Percentiles rank a stretch among this genome's conserved stretches.
Evolutionary conservation across 768 basidiomycete genomes (phyloP).

Genomic region (Tulasnella sp.): DNA sequence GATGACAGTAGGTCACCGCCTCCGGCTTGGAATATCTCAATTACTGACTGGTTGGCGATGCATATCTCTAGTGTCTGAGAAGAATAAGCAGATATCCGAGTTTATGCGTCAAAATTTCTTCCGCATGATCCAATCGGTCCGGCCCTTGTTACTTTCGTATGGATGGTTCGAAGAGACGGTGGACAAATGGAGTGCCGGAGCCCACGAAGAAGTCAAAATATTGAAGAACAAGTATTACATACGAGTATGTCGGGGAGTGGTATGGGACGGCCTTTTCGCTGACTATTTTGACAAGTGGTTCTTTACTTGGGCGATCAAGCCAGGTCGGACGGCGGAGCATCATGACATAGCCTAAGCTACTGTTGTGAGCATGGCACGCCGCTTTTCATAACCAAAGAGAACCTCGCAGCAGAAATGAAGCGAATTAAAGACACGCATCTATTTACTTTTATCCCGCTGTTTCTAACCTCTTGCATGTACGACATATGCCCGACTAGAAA

Average conservation of each 20-base stretch:
- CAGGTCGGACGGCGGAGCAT: background rate
- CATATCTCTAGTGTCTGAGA: background rate
- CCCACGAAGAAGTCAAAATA: background rate
- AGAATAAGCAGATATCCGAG: constrained; percentile 22
- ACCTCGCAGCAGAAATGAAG: no score
- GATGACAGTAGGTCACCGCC: background rate
- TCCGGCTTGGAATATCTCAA: background rate
- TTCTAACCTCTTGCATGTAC: no score
- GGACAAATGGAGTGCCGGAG: constrained; percentile 14
- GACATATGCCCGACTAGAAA: no score
- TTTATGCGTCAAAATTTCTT: constrained; percentile 15
- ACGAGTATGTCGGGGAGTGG: background rate
- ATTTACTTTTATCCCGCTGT: no score
- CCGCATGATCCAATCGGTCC: background rate
- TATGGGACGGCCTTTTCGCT: background rate
- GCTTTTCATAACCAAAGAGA: background rate
- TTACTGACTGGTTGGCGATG: background rate
- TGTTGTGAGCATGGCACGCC: background rate
- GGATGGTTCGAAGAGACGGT: constrained; percentile 26
- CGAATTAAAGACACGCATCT: no score
- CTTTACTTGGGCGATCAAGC: constrained; percentile 4
- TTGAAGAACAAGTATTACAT: constrained; percentile 18
- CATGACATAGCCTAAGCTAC: background rate
- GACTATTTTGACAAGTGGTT: background rate
- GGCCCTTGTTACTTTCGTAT: constrained; percentile 17